Evolutionary conservation across 2,329 filamentous ascomycete species (phyloP), one percentile per base, ranked within the genome.

Genomic region (Colletotrichum sp.): DNA sequence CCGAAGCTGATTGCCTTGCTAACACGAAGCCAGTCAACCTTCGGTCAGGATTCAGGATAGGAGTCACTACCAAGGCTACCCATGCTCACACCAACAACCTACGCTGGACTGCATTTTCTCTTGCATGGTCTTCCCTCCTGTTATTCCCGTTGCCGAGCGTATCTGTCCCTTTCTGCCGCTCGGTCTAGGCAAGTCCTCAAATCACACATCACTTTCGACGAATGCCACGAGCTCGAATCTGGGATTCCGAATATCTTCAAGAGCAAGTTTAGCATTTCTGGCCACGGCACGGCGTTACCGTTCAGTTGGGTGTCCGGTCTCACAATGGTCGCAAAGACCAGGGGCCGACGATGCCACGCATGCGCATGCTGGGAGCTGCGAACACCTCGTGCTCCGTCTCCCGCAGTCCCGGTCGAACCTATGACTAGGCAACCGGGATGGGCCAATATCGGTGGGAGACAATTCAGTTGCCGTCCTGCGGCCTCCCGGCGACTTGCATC

Each of bases 201-300:
- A 93, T 78, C 84, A 92, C 84, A 92, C 12, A 90, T 85, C 67
- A 93, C 91, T 0, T 91, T 91, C 2, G 87, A 86, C 4, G 90
- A 93, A 80, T 88, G 85, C 60, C 91, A 88, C 75, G 92, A 94
- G 78, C 91, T 91, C 5, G 92, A 92, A 3, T 92, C 94, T 73
- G 90, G 91, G 72, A 86, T 94, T 78, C 92, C 92, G 5, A 94
- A 94, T 78, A 84, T 88, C 12, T 92, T 89, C 79, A 94, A 92
- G 0, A 91, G 91, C 1, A 93, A 92, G 67, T 93, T 91, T 78
- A 91, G 94, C 80, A 88, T 94, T 67, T 90, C 93, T 7, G 92
- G 86, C 0, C 84, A 93, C 21, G 87, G 87, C 1, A 94, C 80
- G 92, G 92, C 18, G 85, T 94, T 74, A 93, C 91, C 0, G 87